Percentiles rank a stretch among this genome's conserved stretches.
These are phyloP conservation scores for Gnaphalium uliginosum DNA, from an alignment of 129 eudicot genomes.

Conservation along the genomic window DNA sequence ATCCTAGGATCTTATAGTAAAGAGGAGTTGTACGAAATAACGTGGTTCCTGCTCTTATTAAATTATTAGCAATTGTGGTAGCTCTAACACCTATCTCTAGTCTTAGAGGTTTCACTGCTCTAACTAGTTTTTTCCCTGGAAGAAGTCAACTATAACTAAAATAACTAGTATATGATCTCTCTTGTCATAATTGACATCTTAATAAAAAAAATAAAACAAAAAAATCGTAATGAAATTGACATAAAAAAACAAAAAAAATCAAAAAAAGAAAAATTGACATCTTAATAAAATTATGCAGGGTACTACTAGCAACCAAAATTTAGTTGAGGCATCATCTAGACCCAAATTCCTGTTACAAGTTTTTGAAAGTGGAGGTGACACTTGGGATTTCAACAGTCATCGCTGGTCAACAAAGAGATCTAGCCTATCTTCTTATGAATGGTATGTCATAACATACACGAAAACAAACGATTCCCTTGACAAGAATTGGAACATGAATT, in stretches of 20 bases:
- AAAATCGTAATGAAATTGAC: too few species aligned
- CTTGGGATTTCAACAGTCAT: slow-evolving; percentile 71
- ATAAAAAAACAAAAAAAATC: too few species aligned
- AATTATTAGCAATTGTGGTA: background rate
- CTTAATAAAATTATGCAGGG: slow-evolving; percentile 30
- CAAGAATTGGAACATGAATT: slow-evolving; percentile 1
- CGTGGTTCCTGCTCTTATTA: background rate
- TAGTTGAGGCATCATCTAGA: slow-evolving; percentile 33
- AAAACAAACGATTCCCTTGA: background rate
- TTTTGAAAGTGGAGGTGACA: slow-evolving; percentile 58
- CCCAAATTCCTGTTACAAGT: slow-evolving; percentile 39
- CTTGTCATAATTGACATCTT: background rate
- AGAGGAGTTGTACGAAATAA: background rate
- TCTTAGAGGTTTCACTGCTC: background rate
- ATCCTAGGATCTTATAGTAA: background rate
- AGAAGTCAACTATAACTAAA: background rate
- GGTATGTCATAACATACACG: slow-evolving; percentile 39
- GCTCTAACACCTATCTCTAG: background rate
- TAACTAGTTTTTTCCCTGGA: background rate
- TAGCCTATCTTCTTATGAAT: slow-evolving; percentile 65
- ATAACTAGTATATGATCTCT: slow-evolving; percentile 8
- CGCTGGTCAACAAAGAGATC: slow-evolving; percentile 77
- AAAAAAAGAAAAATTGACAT: too few species aligned
- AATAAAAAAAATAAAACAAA: too few species aligned
- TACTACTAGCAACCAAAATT: slow-evolving; percentile 32